Evolutionary conservation across 139 green algal species (phyloP).

Genomic region (Coelastrella sp.): DNA sequence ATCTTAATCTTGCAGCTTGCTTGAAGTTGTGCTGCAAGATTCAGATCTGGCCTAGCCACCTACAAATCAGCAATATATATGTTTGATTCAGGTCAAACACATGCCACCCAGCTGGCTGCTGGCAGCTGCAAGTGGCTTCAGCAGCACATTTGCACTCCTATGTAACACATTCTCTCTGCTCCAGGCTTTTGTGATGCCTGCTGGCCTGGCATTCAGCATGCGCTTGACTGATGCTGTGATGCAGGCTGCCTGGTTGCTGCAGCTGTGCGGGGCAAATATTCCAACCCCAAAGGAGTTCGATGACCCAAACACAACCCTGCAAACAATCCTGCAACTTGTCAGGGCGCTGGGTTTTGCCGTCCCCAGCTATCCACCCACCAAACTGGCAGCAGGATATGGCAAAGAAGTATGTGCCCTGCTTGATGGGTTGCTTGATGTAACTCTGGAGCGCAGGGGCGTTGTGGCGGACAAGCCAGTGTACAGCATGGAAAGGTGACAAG

Average conservation of each 20-base stretch:
- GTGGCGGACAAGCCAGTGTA: neutral
- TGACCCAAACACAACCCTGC: conserved; percentile 73
- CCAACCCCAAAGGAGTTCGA: conserved; percentile 78
- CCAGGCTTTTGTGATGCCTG: conserved; percentile 49
- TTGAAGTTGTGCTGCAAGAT: too few species aligned
- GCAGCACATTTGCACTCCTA: too few species aligned
- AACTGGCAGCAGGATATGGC: conserved; percentile 58
- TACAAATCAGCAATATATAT: too few species aligned
- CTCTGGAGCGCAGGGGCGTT: conserved; percentile 44
- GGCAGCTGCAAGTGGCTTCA: too few species aligned
- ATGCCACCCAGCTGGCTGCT: too few species aligned
- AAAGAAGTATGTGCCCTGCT: conserved; percentile 64
- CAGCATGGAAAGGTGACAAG: neutral
- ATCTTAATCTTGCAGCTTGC: too few species aligned
- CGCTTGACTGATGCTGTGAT: neutral
- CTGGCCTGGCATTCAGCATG: conserved; percentile 26
- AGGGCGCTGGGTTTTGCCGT: conserved; percentile 63
- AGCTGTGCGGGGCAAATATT: conserved; percentile 57
- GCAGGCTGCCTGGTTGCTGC: conserved; percentile 74
- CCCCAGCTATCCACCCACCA: conserved; percentile 67
- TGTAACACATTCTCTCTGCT: too few species aligned
- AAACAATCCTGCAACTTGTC: conserved; percentile 28
- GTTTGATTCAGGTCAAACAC: too few species aligned
- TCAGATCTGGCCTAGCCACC: too few species aligned
- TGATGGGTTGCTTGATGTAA: conserved; percentile 52